Evolutionary conservation across 2,329 filamentous ascomycete genomes (phyloP).

Genomic region (Neopestalotiopsis sp.): DNA sequence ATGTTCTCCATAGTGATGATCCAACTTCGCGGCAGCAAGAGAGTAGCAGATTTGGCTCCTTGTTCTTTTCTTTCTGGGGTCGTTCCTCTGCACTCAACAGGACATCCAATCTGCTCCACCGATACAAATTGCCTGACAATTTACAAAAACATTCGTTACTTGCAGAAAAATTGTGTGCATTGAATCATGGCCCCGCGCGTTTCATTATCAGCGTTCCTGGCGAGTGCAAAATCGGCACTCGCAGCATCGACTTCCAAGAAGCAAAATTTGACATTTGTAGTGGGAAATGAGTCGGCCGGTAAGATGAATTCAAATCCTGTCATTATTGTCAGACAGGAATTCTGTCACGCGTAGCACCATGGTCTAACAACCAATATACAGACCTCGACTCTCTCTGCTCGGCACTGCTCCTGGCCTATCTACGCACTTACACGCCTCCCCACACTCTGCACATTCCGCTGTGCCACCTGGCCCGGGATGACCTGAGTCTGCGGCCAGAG

Average conservation of each 20-base stretch:
- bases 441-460: constrained; percentile 71
- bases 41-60: too few relatives aligned
- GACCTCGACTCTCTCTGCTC: constrained; percentile 84
- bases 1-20: neutral
- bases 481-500: constrained; percentile 76
- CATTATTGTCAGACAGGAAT: neutral
- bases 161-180: neutral
- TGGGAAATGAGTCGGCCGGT: constrained; percentile 73
- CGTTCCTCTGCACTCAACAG: too few relatives aligned
- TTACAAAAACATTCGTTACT: neutral
- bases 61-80: too few relatives aligned
- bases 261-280: constrained; percentile 62
- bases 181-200: constrained; percentile 26
- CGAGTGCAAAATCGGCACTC: constrained; percentile 53
- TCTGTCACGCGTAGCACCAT: neutral
- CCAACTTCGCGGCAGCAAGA: too few relatives aligned
- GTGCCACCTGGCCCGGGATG: constrained; percentile 70
- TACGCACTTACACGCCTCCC: constrained; percentile 64
- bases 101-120: too few relatives aligned
- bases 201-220: constrained; percentile 57
- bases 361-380: constrained; percentile 32
- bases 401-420: constrained; percentile 75
- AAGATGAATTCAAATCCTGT: constrained; percentile 20
- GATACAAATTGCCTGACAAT: too few relatives aligned
- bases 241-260: constrained; percentile 48